Evolutionary conservation across 352 stramenopile genomes (phyloP).

Genomic region (Globisporangium apiculatum): DNA sequence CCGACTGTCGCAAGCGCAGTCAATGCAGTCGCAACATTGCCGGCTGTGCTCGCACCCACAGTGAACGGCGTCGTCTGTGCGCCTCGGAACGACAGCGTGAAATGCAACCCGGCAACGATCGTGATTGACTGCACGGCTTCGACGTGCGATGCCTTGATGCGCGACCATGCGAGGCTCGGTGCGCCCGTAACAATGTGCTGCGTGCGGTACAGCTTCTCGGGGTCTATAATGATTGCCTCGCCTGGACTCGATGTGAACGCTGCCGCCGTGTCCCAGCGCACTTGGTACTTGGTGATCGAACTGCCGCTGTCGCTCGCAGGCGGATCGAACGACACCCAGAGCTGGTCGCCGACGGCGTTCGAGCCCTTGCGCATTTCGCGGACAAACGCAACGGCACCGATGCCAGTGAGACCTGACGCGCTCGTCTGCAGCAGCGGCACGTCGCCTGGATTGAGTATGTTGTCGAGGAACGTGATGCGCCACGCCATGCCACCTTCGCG

Average conservation of each 20-base stretch:
- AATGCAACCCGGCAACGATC: slow-evolving; percentile 13
- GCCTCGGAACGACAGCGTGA: slow-evolving; percentile 53
- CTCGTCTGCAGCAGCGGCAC: slow-evolving; percentile 40
- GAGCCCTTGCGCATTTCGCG: slow-evolving; percentile 58
- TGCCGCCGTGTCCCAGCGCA: slow-evolving; percentile 57
- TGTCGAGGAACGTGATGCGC: slow-evolving; percentile 75
- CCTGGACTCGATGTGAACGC: slow-evolving; percentile 41
- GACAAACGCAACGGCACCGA: slow-evolving; percentile 34
- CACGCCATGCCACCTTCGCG: slow-evolving; percentile 54
- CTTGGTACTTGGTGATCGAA: slow-evolving; percentile 56
- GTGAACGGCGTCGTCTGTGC: slow-evolving; percentile 20
- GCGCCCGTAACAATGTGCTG: slow-evolving; percentile 49
- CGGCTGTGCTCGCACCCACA: slow-evolving; percentile 26
- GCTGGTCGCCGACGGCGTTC: slow-evolving; percentile 57
- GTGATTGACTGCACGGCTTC: slow-evolving; percentile 42
- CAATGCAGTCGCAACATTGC: slow-evolving; percentile 24
- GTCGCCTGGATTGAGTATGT: slow-evolving; percentile 52
- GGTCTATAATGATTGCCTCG: slow-evolving; percentile 43
- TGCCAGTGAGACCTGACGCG: slow-evolving; percentile 23
- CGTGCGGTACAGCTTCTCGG: slow-evolving; percentile 38
- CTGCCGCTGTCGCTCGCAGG: slow-evolving; percentile 53
- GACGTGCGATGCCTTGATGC: slow-evolving; percentile 18
- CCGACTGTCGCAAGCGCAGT: slow-evolving; percentile 36
- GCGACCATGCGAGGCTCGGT: slow-evolving; percentile 52
- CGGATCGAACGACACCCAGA: slow-evolving; percentile 74